A percentile compares a stretch with the other conserved stretches of the same genome.
Conservation (phyloP, 371 early-diverging fungal genomes). For the Dichotomocladium elegans region DNA sequence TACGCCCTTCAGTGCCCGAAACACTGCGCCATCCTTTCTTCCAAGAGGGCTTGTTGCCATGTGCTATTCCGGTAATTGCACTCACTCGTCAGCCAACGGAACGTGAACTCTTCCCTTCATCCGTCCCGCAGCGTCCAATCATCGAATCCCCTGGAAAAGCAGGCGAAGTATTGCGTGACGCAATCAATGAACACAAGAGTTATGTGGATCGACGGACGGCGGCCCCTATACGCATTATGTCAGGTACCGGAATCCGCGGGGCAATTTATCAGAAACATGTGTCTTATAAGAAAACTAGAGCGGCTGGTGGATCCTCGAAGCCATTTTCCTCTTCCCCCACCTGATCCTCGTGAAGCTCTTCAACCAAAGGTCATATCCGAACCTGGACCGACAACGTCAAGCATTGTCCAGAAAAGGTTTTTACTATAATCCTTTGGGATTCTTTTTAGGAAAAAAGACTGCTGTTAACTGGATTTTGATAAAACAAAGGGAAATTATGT, state of each 20-base stretch:
- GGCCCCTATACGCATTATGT: slow-evolving; percentile 14
- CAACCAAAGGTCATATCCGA: no score
- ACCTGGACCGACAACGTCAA: no score
- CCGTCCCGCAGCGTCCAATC: not conserved
- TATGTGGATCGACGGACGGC: slow-evolving; percentile 12
- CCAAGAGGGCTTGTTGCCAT: slow-evolving; percentile 33
- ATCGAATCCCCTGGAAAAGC: slow-evolving; percentile 12
- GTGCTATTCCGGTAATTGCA: slow-evolving; percentile 25
- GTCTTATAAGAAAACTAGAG: no score
- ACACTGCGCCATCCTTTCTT: slow-evolving; percentile 46
- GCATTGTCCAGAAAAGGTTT: no score
- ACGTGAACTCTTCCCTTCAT: slow-evolving; percentile 9
- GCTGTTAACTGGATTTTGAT: not conserved
- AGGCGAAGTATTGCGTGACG: slow-evolving; percentile 13
- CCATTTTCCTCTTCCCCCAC: no score
- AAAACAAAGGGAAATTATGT: not conserved
- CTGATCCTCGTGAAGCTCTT: no score
- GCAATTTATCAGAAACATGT: no score
- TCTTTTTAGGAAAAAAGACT: no score
- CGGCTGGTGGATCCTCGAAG: no score
- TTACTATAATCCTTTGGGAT: no score
- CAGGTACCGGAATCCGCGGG: no score
- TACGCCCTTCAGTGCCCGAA: slow-evolving; percentile 37
- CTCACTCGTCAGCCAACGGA: slow-evolving; percentile 22
- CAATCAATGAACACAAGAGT: slow-evolving; percentile 10